Percentiles rank a stretch among this genome's conserved stretches.
Evolutionary conservation across 495 filamentous ascomycete genomes (phyloP).

Genomic region (Aspergillus ellipticus): DNA sequence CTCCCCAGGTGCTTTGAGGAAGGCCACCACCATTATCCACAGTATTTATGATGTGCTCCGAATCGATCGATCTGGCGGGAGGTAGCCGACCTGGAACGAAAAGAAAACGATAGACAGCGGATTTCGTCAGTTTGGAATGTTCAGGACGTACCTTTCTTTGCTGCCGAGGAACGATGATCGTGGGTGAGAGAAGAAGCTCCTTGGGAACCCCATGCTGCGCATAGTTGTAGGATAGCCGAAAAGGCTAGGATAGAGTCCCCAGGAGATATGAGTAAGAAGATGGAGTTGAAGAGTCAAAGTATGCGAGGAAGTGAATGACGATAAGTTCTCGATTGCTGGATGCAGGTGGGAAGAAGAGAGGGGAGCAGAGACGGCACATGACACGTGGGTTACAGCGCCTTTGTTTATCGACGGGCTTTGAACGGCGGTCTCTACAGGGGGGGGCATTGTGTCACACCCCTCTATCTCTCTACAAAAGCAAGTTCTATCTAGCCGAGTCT

Average conservation of each 20-base stretch:
- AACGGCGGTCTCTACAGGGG: neutral
- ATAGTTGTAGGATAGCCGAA: neutral
- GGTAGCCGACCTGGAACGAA: neutral
- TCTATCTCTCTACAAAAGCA: no score
- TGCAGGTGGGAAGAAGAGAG: no score
- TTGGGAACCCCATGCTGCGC: neutral
- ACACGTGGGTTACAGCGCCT: neutral
- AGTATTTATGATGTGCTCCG: no score
- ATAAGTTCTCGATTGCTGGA: no score
- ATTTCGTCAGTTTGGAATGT: neutral
- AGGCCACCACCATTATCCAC: neutral
- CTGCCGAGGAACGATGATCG: neutral
- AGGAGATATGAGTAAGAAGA: neutral
- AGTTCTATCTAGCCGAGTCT: no score
- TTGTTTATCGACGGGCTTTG: neutral
- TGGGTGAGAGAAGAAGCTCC: neutral
- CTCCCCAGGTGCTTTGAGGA: neutral
- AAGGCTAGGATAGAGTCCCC: neutral
- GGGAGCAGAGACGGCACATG: neutral
- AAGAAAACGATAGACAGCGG: neutral
- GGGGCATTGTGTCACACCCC: neutral
- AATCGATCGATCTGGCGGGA: no score
- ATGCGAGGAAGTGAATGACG: neutral
- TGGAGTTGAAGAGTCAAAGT: neutral
- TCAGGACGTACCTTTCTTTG: neutral